Conservation (phyloP, 1,284 basidiomycete species). For the Ustilago loliicola region DNA sequence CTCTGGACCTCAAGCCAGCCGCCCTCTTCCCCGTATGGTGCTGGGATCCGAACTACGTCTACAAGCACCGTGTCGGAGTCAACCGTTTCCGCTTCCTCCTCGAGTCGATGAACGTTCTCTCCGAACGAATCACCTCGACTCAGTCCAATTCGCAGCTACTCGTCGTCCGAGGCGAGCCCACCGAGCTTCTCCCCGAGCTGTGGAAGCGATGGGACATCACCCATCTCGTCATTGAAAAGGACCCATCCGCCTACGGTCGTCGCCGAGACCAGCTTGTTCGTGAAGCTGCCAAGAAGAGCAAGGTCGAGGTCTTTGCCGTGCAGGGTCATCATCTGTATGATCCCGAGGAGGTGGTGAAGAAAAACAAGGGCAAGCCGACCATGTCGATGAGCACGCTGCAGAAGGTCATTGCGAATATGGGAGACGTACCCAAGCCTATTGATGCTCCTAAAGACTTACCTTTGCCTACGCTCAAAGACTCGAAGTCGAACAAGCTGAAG, state of each 20-base stretch:
- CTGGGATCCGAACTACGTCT: conserved; percentile 72
- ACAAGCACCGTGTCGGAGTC: conserved; percentile 72
- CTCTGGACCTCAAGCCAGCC: conserved; percentile 71
- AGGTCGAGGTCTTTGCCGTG: conserved; percentile 51
- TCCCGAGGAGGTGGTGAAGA: conserved; percentile 53
- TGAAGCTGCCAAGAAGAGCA: conserved; percentile 47
- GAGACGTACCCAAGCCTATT: conserved; percentile 47
- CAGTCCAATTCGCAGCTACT: conserved; percentile 72
- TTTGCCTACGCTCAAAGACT: conserved; percentile 31
- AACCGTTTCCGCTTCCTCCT: conserved; percentile 74
- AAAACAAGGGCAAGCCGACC: conserved; percentile 55
- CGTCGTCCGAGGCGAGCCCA: conserved; percentile 73
- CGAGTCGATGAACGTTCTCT: conserved; percentile 72
- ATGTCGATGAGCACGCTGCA: conserved; percentile 57
- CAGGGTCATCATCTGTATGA: conserved; percentile 61
- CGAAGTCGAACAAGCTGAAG: conserved; percentile 24
- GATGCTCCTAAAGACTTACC: conserved; percentile 53
- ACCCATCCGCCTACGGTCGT: conserved; percentile 53
- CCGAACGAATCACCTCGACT: conserved; percentile 70
- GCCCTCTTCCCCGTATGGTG: conserved; percentile 72
- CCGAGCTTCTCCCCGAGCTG: conserved; percentile 72
- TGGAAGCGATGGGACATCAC: conserved; percentile 74
- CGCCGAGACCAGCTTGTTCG: conserved; percentile 42
- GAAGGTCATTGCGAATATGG: conserved; percentile 47
- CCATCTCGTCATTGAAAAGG: conserved; percentile 72